These are phyloP conservation scores for Acacia concinna DNA, from an alignment of 331 rosid genomes.

Conservation along the genomic window DNA sequence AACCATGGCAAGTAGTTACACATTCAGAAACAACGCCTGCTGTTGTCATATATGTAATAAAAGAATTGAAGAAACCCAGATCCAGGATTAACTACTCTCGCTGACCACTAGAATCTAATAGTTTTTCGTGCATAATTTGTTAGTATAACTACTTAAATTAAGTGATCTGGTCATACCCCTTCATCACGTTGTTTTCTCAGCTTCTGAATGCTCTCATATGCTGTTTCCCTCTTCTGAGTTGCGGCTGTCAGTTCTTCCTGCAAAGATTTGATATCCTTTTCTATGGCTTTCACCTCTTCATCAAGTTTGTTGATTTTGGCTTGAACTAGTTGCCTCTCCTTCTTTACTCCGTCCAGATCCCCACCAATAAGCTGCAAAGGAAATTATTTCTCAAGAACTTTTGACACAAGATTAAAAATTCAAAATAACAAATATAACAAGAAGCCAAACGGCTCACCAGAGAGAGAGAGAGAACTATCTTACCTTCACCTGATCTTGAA, in stretches of 20 bases:
- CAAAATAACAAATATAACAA: conserved; percentile 5
- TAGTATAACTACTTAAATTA: not conserved
- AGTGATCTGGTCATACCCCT: conserved; percentile 47
- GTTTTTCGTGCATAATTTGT: not conserved
- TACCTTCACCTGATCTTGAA: conserved; percentile 84
- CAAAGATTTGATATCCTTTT: conserved; percentile 57
- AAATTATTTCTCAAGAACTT: conserved; percentile 22
- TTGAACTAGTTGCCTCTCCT: conserved; percentile 71
- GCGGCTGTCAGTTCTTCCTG: conserved; percentile 59
- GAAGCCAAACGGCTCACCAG: not conserved
- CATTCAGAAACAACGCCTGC: not conserved
- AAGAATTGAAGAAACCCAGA: not conserved
- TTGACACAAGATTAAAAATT: not conserved
- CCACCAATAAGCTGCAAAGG: conserved; percentile 65
- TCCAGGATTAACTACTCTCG: not conserved
- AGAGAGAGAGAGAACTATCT: conserved; percentile 29
- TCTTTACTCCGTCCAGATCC: conserved; percentile 72
- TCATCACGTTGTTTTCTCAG: conserved; percentile 72
- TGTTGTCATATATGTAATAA: not conserved
- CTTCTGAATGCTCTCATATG: conserved; percentile 59
- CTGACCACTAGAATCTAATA: not conserved
- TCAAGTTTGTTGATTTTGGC: conserved; percentile 79
- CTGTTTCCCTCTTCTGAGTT: conserved; percentile 67
- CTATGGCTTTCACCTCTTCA: conserved; percentile 55
- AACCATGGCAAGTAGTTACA: not conserved